These are phyloP conservation scores for Camellia oleifera DNA, from an alignment of 179 eudicot genomes.

Conservation along the genomic window DNA sequence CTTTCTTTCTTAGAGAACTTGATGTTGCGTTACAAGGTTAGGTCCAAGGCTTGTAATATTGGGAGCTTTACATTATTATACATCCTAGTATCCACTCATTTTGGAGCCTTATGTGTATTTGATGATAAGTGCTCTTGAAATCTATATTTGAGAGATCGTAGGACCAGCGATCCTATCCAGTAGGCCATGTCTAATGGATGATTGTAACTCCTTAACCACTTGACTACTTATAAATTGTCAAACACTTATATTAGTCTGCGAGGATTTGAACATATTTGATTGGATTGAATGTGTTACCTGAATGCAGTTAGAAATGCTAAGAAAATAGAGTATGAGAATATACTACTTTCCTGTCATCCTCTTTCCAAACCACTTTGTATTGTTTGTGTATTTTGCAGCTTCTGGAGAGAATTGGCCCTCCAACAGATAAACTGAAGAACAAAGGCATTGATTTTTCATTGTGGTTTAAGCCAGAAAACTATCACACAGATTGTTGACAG, in stretches of 20 bases:
- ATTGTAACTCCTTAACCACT: too few relatives aligned
- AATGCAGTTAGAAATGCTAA: background rate
- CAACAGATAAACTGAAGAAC: slow-evolving; percentile 81
- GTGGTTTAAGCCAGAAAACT: slow-evolving; percentile 91
- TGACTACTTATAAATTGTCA: too few relatives aligned
- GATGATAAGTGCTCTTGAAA: too few relatives aligned
- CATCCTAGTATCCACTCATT: background rate
- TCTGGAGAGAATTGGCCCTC: slow-evolving; percentile 77
- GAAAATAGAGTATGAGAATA: background rate
- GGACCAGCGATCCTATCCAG: background rate
- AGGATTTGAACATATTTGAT: too few relatives aligned
- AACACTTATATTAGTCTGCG: background rate
- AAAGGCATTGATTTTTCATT: slow-evolving; percentile 79
- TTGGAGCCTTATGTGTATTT: background rate
- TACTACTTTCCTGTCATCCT: background rate
- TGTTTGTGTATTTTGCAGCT: slow-evolving; percentile 53
- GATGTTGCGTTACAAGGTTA: background rate
- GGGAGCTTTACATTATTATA: background rate
- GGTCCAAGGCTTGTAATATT: background rate
- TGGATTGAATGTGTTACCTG: background rate
- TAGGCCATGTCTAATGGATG: too few relatives aligned
- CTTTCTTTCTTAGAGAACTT: background rate
- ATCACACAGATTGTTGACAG: slow-evolving; percentile 57
- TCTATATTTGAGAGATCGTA: background rate
- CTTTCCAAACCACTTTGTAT: background rate